A percentile compares a stretch with the other conserved stretches of the same genome.
These are phyloP conservation scores for Metschnikowia cubensis DNA, from an alignment of 805 yeast species.

Conservation along the genomic window DNA sequence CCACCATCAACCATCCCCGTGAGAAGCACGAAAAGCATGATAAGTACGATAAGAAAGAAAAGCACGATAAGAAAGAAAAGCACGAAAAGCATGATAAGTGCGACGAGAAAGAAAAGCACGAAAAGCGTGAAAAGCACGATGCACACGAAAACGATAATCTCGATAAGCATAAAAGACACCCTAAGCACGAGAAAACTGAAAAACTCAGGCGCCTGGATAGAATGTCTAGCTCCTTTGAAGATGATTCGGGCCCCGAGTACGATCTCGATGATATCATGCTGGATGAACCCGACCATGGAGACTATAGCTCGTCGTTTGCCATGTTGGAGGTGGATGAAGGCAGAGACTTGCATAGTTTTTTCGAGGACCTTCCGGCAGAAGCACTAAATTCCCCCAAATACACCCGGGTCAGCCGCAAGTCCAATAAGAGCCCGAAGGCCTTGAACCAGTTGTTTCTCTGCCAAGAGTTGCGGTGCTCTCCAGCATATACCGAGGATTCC, in stretches of 20 bases:
- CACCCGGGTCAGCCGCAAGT: constrained; percentile 46
- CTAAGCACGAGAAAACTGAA: no score
- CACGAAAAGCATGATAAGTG: no score
- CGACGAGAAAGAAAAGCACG: no score
- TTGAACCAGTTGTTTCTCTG: constrained; percentile 57
- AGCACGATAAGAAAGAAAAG: no score
- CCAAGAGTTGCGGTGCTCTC: constrained; percentile 43
- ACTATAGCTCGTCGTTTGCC: constrained; percentile 19
- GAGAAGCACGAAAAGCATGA: no score
- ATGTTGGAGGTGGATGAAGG: constrained; percentile 9
- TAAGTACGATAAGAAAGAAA: no score
- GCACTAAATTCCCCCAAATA: constrained; percentile 53
- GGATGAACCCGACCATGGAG: constrained; percentile 13
- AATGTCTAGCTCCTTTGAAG: constrained; percentile 3
- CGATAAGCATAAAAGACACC: no score
- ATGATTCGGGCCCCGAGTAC: constrained; percentile 12
- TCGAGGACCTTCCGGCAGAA: constrained; percentile 32
- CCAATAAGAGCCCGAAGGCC: constrained; percentile 43
- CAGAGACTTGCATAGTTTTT: constrained; percentile 18
- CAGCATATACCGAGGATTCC: neutral
- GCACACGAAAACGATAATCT: no score
- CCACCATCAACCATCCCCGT: neutral
- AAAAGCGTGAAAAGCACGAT: no score
- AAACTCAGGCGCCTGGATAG: no score
- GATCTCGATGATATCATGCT: constrained; percentile 15